Evolutionary conservation across 2,329 filamentous ascomycete genomes (phyloP).

Genomic region (Penicillium sp.): DNA sequence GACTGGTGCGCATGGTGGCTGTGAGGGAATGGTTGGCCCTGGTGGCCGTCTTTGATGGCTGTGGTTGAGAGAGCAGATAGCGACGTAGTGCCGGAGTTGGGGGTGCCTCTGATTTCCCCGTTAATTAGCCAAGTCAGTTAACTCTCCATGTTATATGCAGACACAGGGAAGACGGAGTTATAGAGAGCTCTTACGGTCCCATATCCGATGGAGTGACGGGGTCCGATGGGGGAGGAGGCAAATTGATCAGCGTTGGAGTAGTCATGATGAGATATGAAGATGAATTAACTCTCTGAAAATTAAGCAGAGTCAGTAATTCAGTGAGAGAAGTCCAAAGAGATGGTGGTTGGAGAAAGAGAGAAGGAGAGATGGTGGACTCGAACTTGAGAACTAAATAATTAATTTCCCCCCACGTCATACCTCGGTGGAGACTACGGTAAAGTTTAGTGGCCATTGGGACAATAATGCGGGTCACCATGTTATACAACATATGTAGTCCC

Average conservation of each 20-base stretch:
- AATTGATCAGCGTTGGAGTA: conserved; percentile 73
- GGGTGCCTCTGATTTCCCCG: conserved; percentile 67
- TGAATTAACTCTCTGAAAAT: neutral
- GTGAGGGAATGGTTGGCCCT: conserved; percentile 70
- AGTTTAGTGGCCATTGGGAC: neutral
- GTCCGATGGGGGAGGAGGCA: conserved; percentile 78
- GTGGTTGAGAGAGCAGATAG: conserved; percentile 89
- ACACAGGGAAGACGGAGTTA: conserved; percentile 8
- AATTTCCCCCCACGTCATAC: conserved; percentile 2
- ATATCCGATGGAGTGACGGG: conserved; percentile 85
- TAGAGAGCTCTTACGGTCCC: conserved; percentile 64
- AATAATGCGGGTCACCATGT: neutral
- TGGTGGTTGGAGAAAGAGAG: neutral
- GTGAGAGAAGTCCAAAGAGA: neutral
- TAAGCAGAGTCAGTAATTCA: neutral
- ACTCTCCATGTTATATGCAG: conserved; percentile 5
- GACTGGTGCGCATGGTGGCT: conserved; percentile 54
- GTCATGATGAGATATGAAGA: conserved; percentile 27
- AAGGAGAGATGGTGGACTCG: neutral
- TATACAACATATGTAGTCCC: too few relatives aligned
- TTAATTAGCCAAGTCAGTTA: conserved; percentile 20
- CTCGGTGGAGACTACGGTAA: accelerated
- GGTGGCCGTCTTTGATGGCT: conserved; percentile 94
- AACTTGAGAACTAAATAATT: neutral
- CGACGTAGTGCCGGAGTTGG: conserved; percentile 87